These are phyloP conservation scores for Cicer pinnatifidum DNA, from an alignment of 306 rosid genomes.

Conservation along the genomic window DNA sequence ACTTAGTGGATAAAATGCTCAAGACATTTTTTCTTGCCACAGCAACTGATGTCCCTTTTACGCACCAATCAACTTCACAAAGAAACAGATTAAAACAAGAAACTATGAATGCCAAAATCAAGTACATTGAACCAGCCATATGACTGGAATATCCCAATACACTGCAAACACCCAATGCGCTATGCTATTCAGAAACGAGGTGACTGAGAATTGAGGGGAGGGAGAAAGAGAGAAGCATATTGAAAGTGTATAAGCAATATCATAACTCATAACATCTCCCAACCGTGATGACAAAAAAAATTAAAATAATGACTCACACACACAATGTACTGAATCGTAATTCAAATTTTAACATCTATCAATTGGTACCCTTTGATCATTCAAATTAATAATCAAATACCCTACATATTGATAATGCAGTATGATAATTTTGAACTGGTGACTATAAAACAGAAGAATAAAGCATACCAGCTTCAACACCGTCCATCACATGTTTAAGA, in stretches of 20 bases:
- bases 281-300: conserved; percentile 21
- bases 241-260: conserved; percentile 16
- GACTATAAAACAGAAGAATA: conserved; percentile 13
- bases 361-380: neutral
- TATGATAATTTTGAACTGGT: conserved; percentile 1
- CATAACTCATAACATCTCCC: conserved; percentile 27
- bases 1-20: conserved; percentile 67
- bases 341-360: conserved; percentile 1
- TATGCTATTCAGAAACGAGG: conserved; percentile 4
- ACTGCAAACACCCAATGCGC: neutral
- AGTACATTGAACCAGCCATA: conserved; percentile 15
- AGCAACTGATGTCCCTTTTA: conserved; percentile 68
- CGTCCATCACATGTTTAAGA: conserved; percentile 57
- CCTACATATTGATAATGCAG: conserved; percentile 2
- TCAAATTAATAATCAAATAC: conserved; percentile 35
- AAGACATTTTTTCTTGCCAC: conserved; percentile 70
- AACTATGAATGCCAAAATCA: conserved; percentile 39
- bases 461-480: conserved; percentile 82
- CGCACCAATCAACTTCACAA: conserved; percentile 76
- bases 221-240: conserved; percentile 13
- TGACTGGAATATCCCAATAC: conserved; percentile 25
- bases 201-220: conserved; percentile 1
- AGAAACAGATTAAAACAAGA: conserved; percentile 34
- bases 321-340: conserved; percentile 14
- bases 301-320: neutral